A percentile compares a stretch with the other conserved stretches of the same genome.
Evolutionary conservation across 2,329 filamentous ascomycete species (phyloP).

Genomic region (Xylaria multiplex): DNA sequence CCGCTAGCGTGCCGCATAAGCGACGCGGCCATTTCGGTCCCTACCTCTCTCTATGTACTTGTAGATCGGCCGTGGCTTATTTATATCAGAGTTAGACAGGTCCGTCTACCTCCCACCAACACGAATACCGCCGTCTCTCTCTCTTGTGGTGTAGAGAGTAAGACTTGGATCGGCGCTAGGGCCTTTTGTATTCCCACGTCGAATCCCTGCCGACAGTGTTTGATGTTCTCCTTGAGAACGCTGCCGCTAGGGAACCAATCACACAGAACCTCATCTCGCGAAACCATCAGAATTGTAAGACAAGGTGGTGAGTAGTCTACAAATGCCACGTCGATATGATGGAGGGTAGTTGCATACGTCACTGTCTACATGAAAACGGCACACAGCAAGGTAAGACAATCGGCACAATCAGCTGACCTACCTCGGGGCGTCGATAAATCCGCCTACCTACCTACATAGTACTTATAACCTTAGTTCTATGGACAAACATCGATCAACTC

Average conservation of each 20-base stretch:
- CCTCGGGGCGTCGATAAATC: not conserved
- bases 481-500: too few species aligned
- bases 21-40: not conserved
- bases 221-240: not conserved
- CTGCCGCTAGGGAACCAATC: not conserved
- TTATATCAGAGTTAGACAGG: too few species aligned
- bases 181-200: too few species aligned
- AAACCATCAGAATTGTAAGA: too few species aligned
- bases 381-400: not conserved
- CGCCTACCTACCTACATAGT: conserved; percentile 5
- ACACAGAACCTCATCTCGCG: too few species aligned
- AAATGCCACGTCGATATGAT: not conserved
- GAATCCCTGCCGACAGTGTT: not conserved
- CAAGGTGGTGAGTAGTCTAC: not conserved
- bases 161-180: too few species aligned
- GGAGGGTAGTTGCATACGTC: not conserved
- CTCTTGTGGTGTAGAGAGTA: too few species aligned
- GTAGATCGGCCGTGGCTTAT: too few species aligned
- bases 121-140: too few species aligned
- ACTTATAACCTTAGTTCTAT: not conserved
- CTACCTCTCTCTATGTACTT: too few species aligned
- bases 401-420: not conserved
- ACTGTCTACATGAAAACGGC: too few species aligned
- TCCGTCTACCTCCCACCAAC: too few species aligned
- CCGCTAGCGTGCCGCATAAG: conserved; percentile 1